Evolutionary conservation across 1,284 basidiomycete genomes (phyloP).

Genomic region (Ganoderma leucocontextum): DNA sequence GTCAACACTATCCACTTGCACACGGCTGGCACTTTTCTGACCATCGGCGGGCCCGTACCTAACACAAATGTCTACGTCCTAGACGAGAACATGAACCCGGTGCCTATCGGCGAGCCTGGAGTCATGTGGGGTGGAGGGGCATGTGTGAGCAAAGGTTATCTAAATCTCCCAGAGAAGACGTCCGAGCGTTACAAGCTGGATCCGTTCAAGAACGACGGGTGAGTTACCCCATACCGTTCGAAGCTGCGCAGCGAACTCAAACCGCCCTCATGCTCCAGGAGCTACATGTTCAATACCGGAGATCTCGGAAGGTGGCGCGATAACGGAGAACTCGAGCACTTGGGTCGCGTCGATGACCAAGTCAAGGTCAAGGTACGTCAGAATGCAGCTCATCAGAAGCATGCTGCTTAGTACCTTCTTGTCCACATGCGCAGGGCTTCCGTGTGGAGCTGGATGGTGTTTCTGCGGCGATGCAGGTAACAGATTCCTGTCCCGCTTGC

Average conservation of each 20-base stretch:
- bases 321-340: slow-evolving; percentile 61
- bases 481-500: slow-evolving; percentile 17
- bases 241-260: slow-evolving; percentile 33
- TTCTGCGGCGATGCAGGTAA: slow-evolving; percentile 63
- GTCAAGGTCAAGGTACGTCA: slow-evolving; percentile 62
- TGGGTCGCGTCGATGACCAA: slow-evolving; percentile 65
- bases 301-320: slow-evolving; percentile 63
- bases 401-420: neutral
- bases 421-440: slow-evolving; percentile 53
- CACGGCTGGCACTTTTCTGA: slow-evolving; percentile 49
- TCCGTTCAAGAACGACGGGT: slow-evolving; percentile 61
- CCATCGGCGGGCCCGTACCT: slow-evolving; percentile 64
- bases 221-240: slow-evolving; percentile 18
- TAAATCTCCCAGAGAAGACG: slow-evolving; percentile 63
- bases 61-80: slow-evolving; percentile 68
- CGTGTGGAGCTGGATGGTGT: slow-evolving; percentile 70
- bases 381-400: neutral
- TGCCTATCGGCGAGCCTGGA: slow-evolving; percentile 60
- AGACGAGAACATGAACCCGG: slow-evolving; percentile 57
- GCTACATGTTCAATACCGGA: slow-evolving; percentile 67
- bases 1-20: slow-evolving; percentile 66
- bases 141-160: slow-evolving; percentile 61
- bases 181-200: slow-evolving; percentile 58
- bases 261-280: slow-evolving; percentile 53
- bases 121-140: slow-evolving; percentile 69